Evolutionary conservation across 2,329 filamentous ascomycete genomes (phyloP).

Genomic region (Cladophialophora yegresii): DNA sequence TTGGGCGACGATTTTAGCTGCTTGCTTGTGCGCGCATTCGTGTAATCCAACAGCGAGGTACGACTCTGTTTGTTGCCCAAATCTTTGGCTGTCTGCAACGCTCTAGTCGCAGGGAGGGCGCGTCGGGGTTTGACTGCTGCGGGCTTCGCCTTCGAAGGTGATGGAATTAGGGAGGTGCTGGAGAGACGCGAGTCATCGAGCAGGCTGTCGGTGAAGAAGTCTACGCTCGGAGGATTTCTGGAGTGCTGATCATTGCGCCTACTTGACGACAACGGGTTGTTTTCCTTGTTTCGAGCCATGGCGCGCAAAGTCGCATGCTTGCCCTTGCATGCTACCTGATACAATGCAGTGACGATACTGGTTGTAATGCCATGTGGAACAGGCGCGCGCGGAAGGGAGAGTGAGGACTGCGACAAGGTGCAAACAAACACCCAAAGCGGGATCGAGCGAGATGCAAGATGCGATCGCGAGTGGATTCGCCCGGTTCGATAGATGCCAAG

Average conservation of each 20-base stretch:
- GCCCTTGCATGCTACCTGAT: constrained; percentile 24
- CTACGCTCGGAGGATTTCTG: constrained; percentile 27
- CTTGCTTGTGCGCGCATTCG: constrained; percentile 24
- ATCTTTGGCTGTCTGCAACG: constrained; percentile 46
- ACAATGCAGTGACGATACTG: neutral
- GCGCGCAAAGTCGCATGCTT: constrained; percentile 28
- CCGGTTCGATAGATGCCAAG: neutral
- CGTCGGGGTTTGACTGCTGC: constrained; percentile 37
- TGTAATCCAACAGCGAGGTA: constrained; percentile 26
- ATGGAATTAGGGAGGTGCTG: constrained; percentile 26
- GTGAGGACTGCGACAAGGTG: constrained; percentile 4
- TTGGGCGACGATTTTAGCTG: constrained; percentile 24
- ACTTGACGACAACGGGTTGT: constrained; percentile 28
- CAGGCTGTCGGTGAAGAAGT: constrained; percentile 38
- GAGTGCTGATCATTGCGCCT: constrained; percentile 23
- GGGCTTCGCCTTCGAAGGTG: constrained; percentile 28
- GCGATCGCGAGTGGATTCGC: constrained; percentile 3
- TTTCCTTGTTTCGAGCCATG: constrained; percentile 35
- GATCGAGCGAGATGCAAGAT: constrained; percentile 17
- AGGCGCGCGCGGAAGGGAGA: neutral
- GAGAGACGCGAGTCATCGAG: constrained; percentile 30
- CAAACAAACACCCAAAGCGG: constrained; percentile 29
- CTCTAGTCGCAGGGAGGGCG: constrained; percentile 43
- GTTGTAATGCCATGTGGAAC: constrained; percentile 4
- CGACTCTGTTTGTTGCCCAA: constrained; percentile 38